Percentiles rank a stretch among this genome's conserved stretches.
These are phyloP conservation scores for Neurospora cerealis DNA, from an alignment of 495 filamentous ascomycete species.

Conservation along the genomic window DNA sequence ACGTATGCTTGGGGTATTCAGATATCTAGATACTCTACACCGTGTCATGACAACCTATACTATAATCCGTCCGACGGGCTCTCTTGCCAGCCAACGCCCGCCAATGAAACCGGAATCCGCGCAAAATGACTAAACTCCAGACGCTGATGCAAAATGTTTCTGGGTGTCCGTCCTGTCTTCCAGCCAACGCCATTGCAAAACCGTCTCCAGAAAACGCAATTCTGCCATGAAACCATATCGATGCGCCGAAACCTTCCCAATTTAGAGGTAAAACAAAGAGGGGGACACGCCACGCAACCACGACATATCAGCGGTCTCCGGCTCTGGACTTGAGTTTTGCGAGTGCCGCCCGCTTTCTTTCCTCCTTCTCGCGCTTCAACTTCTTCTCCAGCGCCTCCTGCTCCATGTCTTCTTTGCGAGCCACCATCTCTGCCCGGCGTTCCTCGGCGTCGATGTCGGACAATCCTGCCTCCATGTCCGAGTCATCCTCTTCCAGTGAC, in stretches of 20 bases:
- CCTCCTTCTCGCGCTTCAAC: constrained; percentile 37
- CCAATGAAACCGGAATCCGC: background rate
- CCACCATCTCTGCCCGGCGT: constrained; percentile 34
- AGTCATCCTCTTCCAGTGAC: constrained; percentile 22
- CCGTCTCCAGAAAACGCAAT: constrained; percentile 5
- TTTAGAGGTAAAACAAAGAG: background rate
- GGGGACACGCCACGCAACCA: background rate
- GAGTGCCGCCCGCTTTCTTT: constrained; percentile 22
- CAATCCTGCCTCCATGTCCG: constrained; percentile 54
- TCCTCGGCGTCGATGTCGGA: constrained; percentile 53
- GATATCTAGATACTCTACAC: background rate
- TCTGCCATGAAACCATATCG: background rate
- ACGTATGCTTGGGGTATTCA: background rate
- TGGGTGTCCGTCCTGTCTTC: constrained; percentile 9
- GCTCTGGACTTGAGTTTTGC: constrained; percentile 11
- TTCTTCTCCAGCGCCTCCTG: constrained; percentile 36
- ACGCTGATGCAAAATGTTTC: constrained; percentile 16
- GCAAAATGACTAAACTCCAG: constrained; percentile 8
- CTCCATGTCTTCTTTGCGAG: constrained; percentile 41
- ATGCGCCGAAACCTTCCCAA: background rate
- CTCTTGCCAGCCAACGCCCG: background rate
- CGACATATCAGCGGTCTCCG: constrained; percentile 5
- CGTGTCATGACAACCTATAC: background rate
- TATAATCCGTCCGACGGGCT: background rate
- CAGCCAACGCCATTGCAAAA: constrained; percentile 5